Conservation (phyloP, 164 flowering plant species). For the Buxus sempervirens region DNA sequence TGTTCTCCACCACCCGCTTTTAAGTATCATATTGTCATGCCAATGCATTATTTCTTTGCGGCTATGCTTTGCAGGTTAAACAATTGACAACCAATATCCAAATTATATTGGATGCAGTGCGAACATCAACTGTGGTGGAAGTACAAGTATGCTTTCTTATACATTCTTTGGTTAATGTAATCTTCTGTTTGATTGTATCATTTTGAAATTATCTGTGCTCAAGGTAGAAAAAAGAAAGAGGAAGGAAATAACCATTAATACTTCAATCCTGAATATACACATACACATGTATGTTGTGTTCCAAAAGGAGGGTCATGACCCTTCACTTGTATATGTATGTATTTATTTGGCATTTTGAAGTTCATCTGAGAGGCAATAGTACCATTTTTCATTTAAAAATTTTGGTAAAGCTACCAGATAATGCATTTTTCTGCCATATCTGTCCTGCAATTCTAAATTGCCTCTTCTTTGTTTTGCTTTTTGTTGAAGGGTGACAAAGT, state of each 20-base stretch:
- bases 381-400: too few relatives aligned
- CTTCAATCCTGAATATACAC: too few relatives aligned
- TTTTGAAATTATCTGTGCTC: too few relatives aligned
- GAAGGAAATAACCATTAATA: too few relatives aligned
- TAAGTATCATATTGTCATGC: not conserved
- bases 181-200: not conserved
- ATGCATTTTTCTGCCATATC: not conserved
- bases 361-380: too few relatives aligned
- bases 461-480: not conserved
- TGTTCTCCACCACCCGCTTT: not conserved
- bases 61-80: conserved; percentile 46
- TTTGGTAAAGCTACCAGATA: not conserved
- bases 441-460: not conserved
- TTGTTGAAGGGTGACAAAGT: conserved; percentile 53
- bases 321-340: too few relatives aligned
- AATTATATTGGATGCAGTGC: conserved; percentile 50
- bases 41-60: conserved; percentile 5
- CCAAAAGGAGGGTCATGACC: too few relatives aligned
- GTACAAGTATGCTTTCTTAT: conserved; percentile 37
- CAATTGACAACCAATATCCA: conserved; percentile 40
- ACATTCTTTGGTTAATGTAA: not conserved
- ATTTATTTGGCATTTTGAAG: too few relatives aligned
- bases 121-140: conserved; percentile 51
- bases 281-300: too few relatives aligned
- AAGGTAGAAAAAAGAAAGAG: too few relatives aligned